A percentile compares a stretch with the other conserved stretches of the same genome.
phyloP scores from a whole-genome alignment of 2,329 filamentous ascomycete species.

The Helminthosporium solani region DNA sequence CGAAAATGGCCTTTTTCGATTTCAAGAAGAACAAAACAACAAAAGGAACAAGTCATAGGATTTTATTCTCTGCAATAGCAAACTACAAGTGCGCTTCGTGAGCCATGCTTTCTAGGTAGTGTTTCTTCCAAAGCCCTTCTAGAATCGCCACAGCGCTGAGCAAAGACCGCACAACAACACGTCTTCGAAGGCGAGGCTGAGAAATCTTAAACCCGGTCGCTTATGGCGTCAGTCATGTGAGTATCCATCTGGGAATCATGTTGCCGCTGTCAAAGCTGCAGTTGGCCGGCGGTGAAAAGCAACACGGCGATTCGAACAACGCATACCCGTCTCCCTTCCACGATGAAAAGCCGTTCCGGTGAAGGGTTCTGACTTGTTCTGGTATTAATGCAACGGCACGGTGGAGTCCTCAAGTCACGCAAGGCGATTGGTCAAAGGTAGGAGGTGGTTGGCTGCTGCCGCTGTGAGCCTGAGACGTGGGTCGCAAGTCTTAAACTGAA shows the following conservation, averaged over 20 bases:
- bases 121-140: conserved; percentile 12
- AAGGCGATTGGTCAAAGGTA: conserved; percentile 10
- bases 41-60: conserved; percentile 5
- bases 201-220: conserved; percentile 8
- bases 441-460: neutral
- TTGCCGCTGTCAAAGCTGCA: conserved; percentile 19
- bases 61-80: conserved; percentile 11
- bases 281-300: conserved; percentile 25
- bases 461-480: conserved; percentile 10
- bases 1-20: neutral
- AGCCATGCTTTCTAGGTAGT: conserved; percentile 4
- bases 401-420: neutral
- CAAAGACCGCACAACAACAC: neutral
- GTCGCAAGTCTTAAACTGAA: conserved; percentile 17
- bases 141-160: conserved; percentile 8
- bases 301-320: conserved; percentile 25
- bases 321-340: conserved; percentile 14
- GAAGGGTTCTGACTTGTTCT: neutral
- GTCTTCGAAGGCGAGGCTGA: neutral
- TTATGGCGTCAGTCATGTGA: conserved; percentile 10
- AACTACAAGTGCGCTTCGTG: conserved; percentile 15
- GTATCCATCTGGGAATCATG: conserved; percentile 10
- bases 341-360: conserved; percentile 11
- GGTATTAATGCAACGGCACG: neutral
- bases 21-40: conserved; percentile 16